A percentile compares a stretch with the other conserved stretches of the same genome.
Evolutionary conservation across 2,329 filamentous ascomycete species (phyloP).

Genomic region (Fusarium pininemorale): DNA sequence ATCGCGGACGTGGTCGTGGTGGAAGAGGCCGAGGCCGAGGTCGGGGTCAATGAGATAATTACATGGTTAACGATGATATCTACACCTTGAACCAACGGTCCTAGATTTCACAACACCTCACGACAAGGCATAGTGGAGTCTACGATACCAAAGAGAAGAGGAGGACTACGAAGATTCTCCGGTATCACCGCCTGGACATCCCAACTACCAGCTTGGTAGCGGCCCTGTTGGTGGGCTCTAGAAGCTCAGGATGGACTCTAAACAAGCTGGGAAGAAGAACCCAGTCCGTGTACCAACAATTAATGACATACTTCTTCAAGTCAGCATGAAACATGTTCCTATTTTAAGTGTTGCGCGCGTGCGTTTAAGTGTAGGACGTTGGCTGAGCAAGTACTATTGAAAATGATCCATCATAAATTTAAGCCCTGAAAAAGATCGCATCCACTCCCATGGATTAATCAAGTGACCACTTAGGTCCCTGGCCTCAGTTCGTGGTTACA

Average conservation of each 20-base stretch:
- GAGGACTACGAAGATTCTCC: constrained; percentile 1
- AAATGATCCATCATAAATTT: background rate
- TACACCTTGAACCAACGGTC: background rate
- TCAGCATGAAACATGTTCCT: background rate
- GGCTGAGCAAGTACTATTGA: background rate
- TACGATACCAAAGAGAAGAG: constrained; percentile 11
- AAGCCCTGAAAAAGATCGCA: background rate
- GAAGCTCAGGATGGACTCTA: background rate
- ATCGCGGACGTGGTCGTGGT: constrained; percentile 53
- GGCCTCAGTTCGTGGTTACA: background rate
- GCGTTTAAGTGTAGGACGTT: background rate
- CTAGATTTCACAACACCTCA: background rate
- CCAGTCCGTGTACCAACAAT: background rate
- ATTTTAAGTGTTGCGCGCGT: background rate
- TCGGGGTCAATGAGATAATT: constrained; percentile 44
- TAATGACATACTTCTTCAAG: background rate
- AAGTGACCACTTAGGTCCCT: background rate
- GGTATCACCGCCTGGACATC: constrained; percentile 1
- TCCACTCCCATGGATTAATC: background rate
- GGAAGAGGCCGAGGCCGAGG: constrained; percentile 51
- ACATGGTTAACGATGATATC: constrained; percentile 8
- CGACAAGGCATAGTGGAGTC: background rate
- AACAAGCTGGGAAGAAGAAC: background rate
- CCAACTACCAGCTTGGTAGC: background rate
- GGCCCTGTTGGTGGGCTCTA: constrained; percentile 15